Percentiles rank a stretch among this genome's conserved stretches.
phyloP scores from a whole-genome alignment of 106 monocot species.

The Ottelia alismoides region DNA sequence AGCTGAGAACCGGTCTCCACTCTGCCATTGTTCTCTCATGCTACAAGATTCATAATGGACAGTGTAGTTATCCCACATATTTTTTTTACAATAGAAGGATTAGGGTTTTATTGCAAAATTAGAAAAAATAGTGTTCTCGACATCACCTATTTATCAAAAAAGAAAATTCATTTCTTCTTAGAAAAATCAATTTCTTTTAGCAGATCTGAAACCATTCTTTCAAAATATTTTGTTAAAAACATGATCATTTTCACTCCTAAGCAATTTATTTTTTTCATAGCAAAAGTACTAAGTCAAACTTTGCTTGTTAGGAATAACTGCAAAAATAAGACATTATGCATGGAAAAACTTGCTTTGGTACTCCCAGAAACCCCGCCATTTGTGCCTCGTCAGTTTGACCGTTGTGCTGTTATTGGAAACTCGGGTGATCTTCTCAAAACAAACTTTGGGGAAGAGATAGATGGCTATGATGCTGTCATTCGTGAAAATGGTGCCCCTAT shows the following conservation, averaged over 20 bases:
- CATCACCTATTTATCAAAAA: not conserved
- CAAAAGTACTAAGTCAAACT: too few species aligned
- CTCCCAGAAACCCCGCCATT: constrained; percentile 81
- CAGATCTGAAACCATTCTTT: too few species aligned
- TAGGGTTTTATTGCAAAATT: too few species aligned
- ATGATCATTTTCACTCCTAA: too few species aligned
- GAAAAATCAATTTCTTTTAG: too few species aligned
- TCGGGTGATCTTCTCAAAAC: constrained; percentile 99
- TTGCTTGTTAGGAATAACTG: constrained; percentile 76
- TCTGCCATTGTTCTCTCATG: too few species aligned
- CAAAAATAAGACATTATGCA: constrained; percentile 69
- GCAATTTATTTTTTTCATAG: too few species aligned
- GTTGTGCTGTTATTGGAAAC: constrained; percentile 97
- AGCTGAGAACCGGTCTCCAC: too few species aligned
- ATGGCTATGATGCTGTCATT: constrained; percentile 90
- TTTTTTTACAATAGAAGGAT: too few species aligned
- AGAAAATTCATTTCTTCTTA: not conserved
- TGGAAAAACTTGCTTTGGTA: constrained; percentile 84
- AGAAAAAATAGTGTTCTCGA: too few species aligned
- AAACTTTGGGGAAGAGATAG: constrained; percentile 92
- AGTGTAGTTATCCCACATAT: too few species aligned
- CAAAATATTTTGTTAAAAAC: not conserved
- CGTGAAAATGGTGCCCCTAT: constrained; percentile 98
- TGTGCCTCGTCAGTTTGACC: constrained; percentile 64
- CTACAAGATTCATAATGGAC: too few species aligned